Evolutionary conservation across 257 asterid genomes (phyloP), one percentile per base, ranked within the genome.

Genomic region (Euphrasia confusa): DNA sequence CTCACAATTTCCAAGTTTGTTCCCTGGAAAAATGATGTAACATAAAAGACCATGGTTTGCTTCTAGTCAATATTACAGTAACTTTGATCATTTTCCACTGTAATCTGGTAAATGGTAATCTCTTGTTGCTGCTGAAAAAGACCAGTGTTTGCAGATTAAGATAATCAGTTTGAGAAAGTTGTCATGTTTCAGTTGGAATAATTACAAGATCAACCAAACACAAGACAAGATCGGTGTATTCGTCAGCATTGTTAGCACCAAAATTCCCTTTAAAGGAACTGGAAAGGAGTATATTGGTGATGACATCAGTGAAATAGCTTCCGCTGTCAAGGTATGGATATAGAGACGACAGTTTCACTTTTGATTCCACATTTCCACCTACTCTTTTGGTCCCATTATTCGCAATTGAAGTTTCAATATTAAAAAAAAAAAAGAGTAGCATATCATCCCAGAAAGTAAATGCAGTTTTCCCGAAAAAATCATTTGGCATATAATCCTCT

Each of bases 261-360:
- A 89, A 77, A 86, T 89, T 44, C 95, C 97, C 67, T 89, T 89
- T 59, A 89, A 89, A 77, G 97, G 97, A 68, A 89, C 97, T 10
- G 97, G 97, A 65, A 89, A 89, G 75, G 97, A 89, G 77, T 89
- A 89, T 68, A 89, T 89, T 59, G 97, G 97, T 64, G 97, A 89
- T 74, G 97, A 89, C 74, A 89, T 89, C 75, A 89, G 91, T 40
- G 97, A 89, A 79, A 89, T 89, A 68, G 91, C 94, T 74, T 79
- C 89, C 58, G 95, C 95, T 53, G 97, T 89, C 58, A 89, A 89
- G 97, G 97, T 89, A 78, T 40, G 71, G 33, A 8, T 27, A 54
- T 54, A 10, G 27, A 5, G 17, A 8, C 7, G 2, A 5, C 12
- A 28, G 11, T 10, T 44, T 7, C 52, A 45, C 17, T 13, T 45